Evolutionary conservation across 2,329 filamentous ascomycete genomes (phyloP).

Genomic region (Blastomyces parvus): DNA sequence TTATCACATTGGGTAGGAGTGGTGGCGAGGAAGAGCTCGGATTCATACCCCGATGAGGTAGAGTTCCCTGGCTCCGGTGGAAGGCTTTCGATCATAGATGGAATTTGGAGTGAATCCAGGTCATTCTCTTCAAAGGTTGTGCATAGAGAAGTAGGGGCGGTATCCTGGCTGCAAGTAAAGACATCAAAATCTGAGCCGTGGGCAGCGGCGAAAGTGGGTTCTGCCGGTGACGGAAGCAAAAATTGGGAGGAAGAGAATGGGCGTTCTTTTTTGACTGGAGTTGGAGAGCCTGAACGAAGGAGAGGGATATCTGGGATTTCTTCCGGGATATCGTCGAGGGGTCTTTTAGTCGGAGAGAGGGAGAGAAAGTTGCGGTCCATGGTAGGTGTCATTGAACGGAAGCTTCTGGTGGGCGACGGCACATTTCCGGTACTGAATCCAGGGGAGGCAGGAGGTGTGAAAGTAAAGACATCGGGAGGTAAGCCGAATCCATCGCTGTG

Average conservation of each 20-base stretch:
- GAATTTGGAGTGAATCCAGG: slow-evolving; percentile 7
- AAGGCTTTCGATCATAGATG: not conserved
- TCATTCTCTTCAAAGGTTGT: slow-evolving; percentile 26
- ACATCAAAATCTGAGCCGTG: slow-evolving; percentile 33
- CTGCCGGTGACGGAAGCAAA: slow-evolving; percentile 31
- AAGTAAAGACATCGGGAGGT: slow-evolving; percentile 35
- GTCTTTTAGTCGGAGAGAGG: slow-evolving; percentile 26
- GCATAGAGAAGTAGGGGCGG: slow-evolving; percentile 25
- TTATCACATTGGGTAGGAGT: slow-evolving; percentile 17
- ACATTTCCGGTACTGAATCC: slow-evolving; percentile 32
- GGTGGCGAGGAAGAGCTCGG: slow-evolving; percentile 28
- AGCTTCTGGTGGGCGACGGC: slow-evolving; percentile 28
- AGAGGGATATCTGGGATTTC: slow-evolving; percentile 23
- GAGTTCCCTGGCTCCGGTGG: not conserved
- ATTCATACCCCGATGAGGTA: slow-evolving; percentile 22
- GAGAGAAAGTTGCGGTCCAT: slow-evolving; percentile 32
- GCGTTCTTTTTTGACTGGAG: slow-evolving; percentile 12
- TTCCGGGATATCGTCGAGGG: slow-evolving; percentile 25
- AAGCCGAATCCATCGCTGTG: slow-evolving; percentile 26
- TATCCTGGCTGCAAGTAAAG: slow-evolving; percentile 30
- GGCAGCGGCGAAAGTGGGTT: slow-evolving; percentile 27
- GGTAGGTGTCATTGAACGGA: slow-evolving; percentile 31
- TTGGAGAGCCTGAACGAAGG: slow-evolving; percentile 15
- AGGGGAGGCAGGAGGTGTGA: slow-evolving; percentile 41
- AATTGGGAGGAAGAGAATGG: slow-evolving; percentile 21